These are phyloP conservation scores for Calendula officinalis DNA, from an alignment of 129 eudicot species.

Conservation along the genomic window DNA sequence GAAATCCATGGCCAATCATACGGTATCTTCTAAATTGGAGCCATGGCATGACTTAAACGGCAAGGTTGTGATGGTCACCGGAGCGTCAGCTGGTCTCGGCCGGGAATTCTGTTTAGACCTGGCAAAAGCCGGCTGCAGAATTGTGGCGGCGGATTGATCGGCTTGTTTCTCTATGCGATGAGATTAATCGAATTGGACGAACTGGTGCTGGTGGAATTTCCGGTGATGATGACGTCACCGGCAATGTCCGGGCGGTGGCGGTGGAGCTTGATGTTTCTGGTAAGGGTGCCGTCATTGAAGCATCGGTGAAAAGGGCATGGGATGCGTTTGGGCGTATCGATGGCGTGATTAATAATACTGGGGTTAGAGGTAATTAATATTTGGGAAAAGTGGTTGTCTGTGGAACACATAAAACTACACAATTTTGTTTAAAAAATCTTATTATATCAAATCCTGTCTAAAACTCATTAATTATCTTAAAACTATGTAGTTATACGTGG, in stretches of 20 bases:
- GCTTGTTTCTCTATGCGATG: constrained; percentile 48
- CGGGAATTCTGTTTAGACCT: constrained; percentile 54
- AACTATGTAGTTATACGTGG: no score
- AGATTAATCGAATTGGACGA: constrained; percentile 33
- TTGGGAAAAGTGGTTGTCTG: not conserved
- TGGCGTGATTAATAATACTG: constrained; percentile 47
- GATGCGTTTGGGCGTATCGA: constrained; percentile 32
- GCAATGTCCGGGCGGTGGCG: constrained; percentile 16
- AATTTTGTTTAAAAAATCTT: no score
- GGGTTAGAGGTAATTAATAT: constrained; percentile 43
- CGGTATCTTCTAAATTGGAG: constrained; percentile 28
- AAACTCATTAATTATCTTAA: no score
- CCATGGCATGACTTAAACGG: constrained; percentile 46
- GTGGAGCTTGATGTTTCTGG: constrained; percentile 18
- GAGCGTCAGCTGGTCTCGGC: constrained; percentile 43
- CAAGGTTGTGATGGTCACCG: constrained; percentile 70
- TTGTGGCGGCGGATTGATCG: constrained; percentile 56
- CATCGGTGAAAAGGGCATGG: constrained; percentile 25
- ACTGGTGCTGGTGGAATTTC: no score
- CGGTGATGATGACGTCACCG: not conserved
- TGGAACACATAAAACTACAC: no score
- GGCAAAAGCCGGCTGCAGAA: constrained; percentile 56
- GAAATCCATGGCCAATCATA: not conserved
- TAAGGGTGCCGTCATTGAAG: constrained; percentile 10
- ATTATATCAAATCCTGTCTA: no score